A percentile compares a stretch with the other conserved stretches of the same genome.
phyloP scores from a whole-genome alignment of 2,329 filamentous ascomycete genomes.

The Fusarium lateritium region DNA sequence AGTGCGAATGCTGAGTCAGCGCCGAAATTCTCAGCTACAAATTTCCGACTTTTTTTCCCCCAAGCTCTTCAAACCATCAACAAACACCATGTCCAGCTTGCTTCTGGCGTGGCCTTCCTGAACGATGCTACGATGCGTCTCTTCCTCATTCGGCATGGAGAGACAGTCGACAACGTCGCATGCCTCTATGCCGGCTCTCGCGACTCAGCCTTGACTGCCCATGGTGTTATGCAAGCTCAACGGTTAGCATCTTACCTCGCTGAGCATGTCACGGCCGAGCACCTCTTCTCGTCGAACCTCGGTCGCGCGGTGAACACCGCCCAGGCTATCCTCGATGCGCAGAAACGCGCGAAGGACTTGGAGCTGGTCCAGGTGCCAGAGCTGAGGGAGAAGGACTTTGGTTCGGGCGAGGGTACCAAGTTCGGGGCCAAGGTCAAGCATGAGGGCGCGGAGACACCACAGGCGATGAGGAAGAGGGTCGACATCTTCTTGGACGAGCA shows the following conservation, averaged over 20 bases:
- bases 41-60: slow-evolving; percentile 38
- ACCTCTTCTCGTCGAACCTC: slow-evolving; percentile 84
- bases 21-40: slow-evolving; percentile 29
- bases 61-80: slow-evolving; percentile 1
- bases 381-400: slow-evolving; percentile 82
- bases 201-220: slow-evolving; percentile 85
- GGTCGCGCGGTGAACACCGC: slow-evolving; percentile 82
- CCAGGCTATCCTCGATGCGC: slow-evolving; percentile 72
- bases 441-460: slow-evolving; percentile 75
- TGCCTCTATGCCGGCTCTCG: slow-evolving; percentile 83
- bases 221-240: slow-evolving; percentile 85
- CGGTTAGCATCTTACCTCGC: slow-evolving; percentile 77
- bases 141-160: slow-evolving; percentile 87
- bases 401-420: slow-evolving; percentile 76
- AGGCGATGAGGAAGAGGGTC: slow-evolving; percentile 75
- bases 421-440: slow-evolving; percentile 59
- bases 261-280: slow-evolving; percentile 60
- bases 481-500: slow-evolving; percentile 76
- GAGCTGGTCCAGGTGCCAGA: slow-evolving; percentile 52
- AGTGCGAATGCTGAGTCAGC: slow-evolving; percentile 28
- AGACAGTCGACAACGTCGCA: slow-evolving; percentile 91
- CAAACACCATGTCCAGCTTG: slow-evolving; percentile 43
- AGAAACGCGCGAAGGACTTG: slow-evolving; percentile 52
- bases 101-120: slow-evolving; percentile 36
- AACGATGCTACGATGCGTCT: slow-evolving; percentile 60